Percentiles rank a stretch among this genome's conserved stretches.
These are phyloP conservation scores for Pseudogymnoascus sp. DNA, from an alignment of 2,329 filamentous ascomycete genomes.

Conservation along the genomic window DNA sequence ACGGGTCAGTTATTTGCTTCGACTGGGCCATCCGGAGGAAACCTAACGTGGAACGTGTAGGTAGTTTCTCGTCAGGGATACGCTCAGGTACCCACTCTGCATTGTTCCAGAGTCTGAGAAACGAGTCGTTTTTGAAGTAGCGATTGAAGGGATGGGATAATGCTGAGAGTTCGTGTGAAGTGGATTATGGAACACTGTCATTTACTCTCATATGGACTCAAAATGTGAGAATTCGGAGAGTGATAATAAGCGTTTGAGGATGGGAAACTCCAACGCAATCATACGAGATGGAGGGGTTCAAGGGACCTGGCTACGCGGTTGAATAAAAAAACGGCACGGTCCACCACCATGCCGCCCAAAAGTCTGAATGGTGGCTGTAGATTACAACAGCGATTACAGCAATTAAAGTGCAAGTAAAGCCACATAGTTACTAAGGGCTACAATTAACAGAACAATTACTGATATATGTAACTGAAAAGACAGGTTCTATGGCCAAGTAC, in stretches of 20 bases:
- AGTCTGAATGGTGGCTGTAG: too few relatives aligned
- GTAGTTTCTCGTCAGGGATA: slow-evolving; percentile 30
- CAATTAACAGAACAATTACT: too few relatives aligned
- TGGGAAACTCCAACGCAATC: neutral
- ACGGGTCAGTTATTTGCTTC: slow-evolving; percentile 21
- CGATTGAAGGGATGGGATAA: slow-evolving; percentile 15
- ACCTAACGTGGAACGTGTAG: slow-evolving; percentile 20
- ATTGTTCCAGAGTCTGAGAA: slow-evolving; percentile 24
- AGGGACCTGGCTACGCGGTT: neutral
- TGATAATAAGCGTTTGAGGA: neutral
- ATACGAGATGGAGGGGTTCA: neutral
- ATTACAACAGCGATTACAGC: too few relatives aligned
- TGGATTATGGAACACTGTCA: neutral
- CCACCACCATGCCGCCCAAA: too few relatives aligned
- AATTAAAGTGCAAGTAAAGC: too few relatives aligned
- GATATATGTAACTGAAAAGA: too few relatives aligned
- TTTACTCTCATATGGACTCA: neutral
- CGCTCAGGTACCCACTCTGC: slow-evolving; percentile 30
- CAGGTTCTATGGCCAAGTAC: too few relatives aligned
- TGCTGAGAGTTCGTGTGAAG: neutral
- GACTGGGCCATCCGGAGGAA: slow-evolving; percentile 25
- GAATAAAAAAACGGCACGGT: too few relatives aligned
- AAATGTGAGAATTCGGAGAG: neutral
- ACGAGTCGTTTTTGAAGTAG: slow-evolving; percentile 29
- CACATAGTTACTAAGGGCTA: too few relatives aligned